A percentile compares a stretch with the other conserved stretches of the same genome.
phyloP scores from a whole-genome alignment of 148 eudicot species.

The Simmondsia chinensis region DNA sequence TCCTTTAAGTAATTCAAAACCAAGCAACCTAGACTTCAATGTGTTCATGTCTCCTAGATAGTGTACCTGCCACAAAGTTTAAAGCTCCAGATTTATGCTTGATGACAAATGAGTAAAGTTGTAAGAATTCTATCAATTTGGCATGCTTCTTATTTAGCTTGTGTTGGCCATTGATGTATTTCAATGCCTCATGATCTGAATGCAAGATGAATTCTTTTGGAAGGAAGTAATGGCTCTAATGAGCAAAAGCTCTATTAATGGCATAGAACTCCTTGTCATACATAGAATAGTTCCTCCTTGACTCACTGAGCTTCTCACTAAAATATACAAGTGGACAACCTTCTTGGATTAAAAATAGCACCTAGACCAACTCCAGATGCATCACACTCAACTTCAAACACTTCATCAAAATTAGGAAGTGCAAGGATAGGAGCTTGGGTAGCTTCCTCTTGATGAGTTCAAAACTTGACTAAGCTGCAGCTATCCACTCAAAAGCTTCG shows the following conservation, averaged over 20 bases:
- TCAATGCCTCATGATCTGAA: slow-evolving; percentile 7
- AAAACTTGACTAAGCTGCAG: not conserved
- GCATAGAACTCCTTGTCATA: slow-evolving; percentile 12
- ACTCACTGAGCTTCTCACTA: slow-evolving; percentile 1
- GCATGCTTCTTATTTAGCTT: slow-evolving; percentile 3
- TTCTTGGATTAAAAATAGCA: not conserved
- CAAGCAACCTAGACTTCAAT: not conserved
- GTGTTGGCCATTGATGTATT: not conserved
- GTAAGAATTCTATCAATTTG: slow-evolving; percentile 9
- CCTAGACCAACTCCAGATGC: slow-evolving; percentile 9
- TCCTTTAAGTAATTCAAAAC: slow-evolving; percentile 2
- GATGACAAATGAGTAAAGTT: not conserved
- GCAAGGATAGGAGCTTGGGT: not conserved
- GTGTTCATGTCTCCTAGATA: slow-evolving; percentile 6
- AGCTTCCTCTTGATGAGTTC: not conserved
- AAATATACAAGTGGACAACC: not conserved
- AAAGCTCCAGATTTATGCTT: not conserved
- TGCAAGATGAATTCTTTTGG: slow-evolving; percentile 4
- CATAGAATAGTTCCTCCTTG: not conserved
- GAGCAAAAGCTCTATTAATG: not conserved
- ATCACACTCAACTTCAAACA: slow-evolving; percentile 10
- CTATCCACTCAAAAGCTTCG: not conserved
- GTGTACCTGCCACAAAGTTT: slow-evolving; percentile 1
- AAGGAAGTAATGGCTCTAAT: slow-evolving; percentile 4
- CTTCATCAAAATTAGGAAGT: not conserved